phyloP scores from a whole-genome alignment of 305 asterid species.

The Fraxinus xanthoxyloides region DNA sequence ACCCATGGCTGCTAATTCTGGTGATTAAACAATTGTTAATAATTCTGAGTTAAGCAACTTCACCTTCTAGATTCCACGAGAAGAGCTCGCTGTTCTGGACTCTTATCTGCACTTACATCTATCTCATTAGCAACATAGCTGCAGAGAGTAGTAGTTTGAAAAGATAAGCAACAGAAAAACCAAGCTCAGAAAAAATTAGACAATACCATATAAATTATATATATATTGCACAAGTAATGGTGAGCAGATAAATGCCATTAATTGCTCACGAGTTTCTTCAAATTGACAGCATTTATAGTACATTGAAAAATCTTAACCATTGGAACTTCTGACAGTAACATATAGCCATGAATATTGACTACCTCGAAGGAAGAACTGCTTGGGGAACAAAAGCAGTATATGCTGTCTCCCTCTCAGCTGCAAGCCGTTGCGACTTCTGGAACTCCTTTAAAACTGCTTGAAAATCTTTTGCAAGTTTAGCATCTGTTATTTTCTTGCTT shows the following conservation, averaged over 20 bases:
- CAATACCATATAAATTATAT: not conserved
- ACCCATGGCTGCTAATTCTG: not conserved
- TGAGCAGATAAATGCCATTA: not conserved
- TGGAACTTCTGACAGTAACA: slow-evolving; percentile 1
- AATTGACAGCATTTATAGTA: not conserved
- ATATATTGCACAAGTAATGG: slow-evolving; percentile 3
- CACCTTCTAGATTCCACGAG: slow-evolving; percentile 81
- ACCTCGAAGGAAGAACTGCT: slow-evolving; percentile 63
- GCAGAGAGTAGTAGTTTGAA: slow-evolving; percentile 24
- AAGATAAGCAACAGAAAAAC: slow-evolving; percentile 22
- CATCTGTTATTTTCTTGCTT: slow-evolving; percentile 88
- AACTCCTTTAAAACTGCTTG: slow-evolving; percentile 88
- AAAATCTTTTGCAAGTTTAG: slow-evolving; percentile 94
- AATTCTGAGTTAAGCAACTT: not conserved
- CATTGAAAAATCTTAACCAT: not conserved
- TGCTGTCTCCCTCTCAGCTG: slow-evolving; percentile 96
- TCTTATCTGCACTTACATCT: slow-evolving; percentile 43
- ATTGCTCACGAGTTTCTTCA: not conserved
- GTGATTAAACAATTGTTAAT: not conserved
- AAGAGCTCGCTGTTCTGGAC: slow-evolving; percentile 61
- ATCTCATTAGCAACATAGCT: slow-evolving; percentile 61
- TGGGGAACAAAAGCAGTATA: slow-evolving; percentile 74
- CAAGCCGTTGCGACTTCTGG: slow-evolving; percentile 89
- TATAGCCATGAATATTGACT: slow-evolving; percentile 11
- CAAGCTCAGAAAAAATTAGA: not conserved